A percentile compares a stretch with the other conserved stretches of the same genome.
phyloP scores from a whole-genome alignment of 1,284 basidiomycete genomes.

The Heliocybe sulcata region DNA sequence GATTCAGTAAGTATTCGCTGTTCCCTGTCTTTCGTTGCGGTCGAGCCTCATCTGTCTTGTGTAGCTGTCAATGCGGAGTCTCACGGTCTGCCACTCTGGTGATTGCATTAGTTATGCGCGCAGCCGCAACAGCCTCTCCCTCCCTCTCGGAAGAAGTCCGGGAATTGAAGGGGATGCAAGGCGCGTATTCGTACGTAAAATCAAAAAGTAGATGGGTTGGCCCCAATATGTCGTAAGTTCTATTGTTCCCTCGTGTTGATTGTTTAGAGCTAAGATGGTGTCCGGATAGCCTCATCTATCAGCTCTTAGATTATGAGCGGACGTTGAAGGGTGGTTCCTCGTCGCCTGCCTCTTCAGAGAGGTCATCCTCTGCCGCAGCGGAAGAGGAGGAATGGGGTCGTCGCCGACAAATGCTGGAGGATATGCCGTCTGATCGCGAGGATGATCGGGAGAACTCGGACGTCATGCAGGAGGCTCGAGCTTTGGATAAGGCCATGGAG shows the following conservation, averaged over 20 bases:
- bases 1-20: constrained; percentile 65
- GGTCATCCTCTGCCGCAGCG: constrained; percentile 44
- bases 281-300: constrained; percentile 83
- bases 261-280: background rate
- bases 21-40: background rate
- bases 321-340: constrained; percentile 48
- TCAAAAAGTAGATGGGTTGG: constrained; percentile 83
- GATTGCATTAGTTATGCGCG: constrained; percentile 94
- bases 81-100: constrained; percentile 90
- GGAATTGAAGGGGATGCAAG: constrained; percentile 86
- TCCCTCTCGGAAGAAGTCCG: constrained; percentile 68
- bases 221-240: constrained; percentile 91
- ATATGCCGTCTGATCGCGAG: constrained; percentile 37
- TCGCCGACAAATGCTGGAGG: constrained; percentile 60
- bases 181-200: constrained; percentile 88
- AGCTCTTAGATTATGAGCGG: constrained; percentile 91
- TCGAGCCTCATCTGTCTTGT: background rate
- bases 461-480: constrained; percentile 65
- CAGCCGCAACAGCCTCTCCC: constrained; percentile 68
- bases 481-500: constrained; percentile 79
- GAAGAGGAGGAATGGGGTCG: constrained; percentile 83
- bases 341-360: constrained; percentile 45
- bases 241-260: constrained; percentile 6
- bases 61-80: constrained; percentile 92
- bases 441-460: constrained; percentile 47